Base-by-base conservation (phyloP, 129 eudicot species). In the Silybum marianum region DNA sequence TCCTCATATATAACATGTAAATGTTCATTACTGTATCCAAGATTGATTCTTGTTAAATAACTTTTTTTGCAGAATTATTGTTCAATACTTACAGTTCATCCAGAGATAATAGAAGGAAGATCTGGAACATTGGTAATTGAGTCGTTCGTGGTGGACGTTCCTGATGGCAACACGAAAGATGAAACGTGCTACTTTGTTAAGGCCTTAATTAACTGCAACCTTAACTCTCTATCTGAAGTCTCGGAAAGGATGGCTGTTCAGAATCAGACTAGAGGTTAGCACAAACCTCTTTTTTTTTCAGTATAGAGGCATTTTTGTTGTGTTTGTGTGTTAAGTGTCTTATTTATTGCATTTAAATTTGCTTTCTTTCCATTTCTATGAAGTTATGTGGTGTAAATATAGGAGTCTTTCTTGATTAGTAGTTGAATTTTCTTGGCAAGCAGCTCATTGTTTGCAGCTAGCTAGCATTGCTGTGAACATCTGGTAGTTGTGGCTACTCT, bases 141-240 rank as follows among this genome's bases (percentile, higher is more conserved):
- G 69, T 90, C 94, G 8, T 90, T 87, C 16, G 83, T 88, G 82
- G 94, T 92, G 72, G 97, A 90, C 77, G 91, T 90, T 51, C 95
- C 97, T n/a, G 87, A 87, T 11, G 97, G 90, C 19, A 91, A 91
- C 82, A 91, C 93, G 6, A 75, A 86, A 22, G 97, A 91, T 10
- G 97, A 91, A 16, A 91, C 97, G 2, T 89, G 93, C 80, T 91
- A 86, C 87, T 91, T 91, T 24, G 90, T 91, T 60, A 88, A 82
- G 36, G 90, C 97, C 34, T 80, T 91, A 11, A 89, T 91, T 77
- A 89, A 84, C 78, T 89, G 97, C 89, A 91, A 91, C 84, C 90
- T 89, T 44, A 91, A 89, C 48, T 91, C 90, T 51, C 75, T 91
- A 18, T 90, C 91, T 18, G 93, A 89, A 38, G 88, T 89, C 65